Evolutionary conservation across 768 basidiomycete species (phyloP).

Genomic region (Kwoniella mangroviensis): DNA sequence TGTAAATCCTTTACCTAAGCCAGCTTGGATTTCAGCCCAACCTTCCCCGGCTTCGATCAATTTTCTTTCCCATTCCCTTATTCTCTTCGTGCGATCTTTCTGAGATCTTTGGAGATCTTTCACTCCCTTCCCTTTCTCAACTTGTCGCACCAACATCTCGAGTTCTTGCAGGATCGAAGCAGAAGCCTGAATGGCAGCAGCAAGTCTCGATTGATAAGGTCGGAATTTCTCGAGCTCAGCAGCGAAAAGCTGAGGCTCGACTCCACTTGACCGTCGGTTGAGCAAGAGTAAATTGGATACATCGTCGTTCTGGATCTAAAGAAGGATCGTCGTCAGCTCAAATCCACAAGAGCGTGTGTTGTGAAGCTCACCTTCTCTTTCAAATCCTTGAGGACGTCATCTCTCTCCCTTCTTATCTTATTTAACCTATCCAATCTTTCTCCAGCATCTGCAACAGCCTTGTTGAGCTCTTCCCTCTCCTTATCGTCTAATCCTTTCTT

Average conservation of each 20-base stretch:
- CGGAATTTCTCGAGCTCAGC: conserved; percentile 94
- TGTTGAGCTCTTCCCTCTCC: conserved; percentile 74
- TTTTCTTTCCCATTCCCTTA: conserved; percentile 73
- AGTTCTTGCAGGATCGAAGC: conserved; percentile 75
- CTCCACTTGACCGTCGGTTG: conserved; percentile 79
- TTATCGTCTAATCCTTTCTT: conserved; percentile 61
- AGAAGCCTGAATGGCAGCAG: conserved; percentile 78
- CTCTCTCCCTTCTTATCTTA: conserved; percentile 82
- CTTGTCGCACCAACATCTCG: conserved; percentile 70
- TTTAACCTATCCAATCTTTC: conserved; percentile 70
- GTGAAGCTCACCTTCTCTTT: conserved; percentile 79
- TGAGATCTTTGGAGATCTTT: conserved; percentile 76
- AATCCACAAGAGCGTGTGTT: neutral
- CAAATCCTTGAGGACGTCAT: conserved; percentile 85
- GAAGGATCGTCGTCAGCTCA: conserved; percentile 8
- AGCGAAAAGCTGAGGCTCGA: conserved; percentile 86
- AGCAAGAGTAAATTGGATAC: conserved; percentile 92
- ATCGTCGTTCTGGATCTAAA: conserved; percentile 89
- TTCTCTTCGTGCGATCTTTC: conserved; percentile 78
- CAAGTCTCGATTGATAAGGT: conserved; percentile 82
- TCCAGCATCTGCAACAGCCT: conserved; percentile 56
- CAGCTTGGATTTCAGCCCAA: conserved; percentile 85
- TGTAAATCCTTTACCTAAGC: conserved; percentile 81
- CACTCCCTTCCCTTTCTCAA: conserved; percentile 76
- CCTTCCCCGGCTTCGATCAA: conserved; percentile 78